phyloP scores from a whole-genome alignment of 768 basidiomycete genomes.

The Hypsizygus marmoreus region DNA sequence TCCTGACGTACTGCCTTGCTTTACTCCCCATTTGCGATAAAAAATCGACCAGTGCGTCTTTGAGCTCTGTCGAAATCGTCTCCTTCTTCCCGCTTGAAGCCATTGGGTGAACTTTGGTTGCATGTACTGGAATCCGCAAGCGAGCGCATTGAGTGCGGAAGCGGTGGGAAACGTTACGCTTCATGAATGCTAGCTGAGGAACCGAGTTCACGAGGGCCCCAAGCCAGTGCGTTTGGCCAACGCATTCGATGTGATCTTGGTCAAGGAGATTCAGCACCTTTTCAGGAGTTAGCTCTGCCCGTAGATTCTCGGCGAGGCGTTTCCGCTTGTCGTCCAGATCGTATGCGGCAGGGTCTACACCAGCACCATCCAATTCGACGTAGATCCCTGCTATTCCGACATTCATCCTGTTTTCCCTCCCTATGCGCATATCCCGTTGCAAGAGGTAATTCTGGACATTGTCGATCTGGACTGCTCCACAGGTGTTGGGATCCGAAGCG shows the following conservation, averaged over 20 bases:
- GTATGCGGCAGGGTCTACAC: not conserved
- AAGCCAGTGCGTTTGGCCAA: not conserved
- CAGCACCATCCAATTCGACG: not conserved
- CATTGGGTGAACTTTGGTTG: conserved; percentile 26
- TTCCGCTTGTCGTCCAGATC: not conserved
- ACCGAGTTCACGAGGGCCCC: not conserved
- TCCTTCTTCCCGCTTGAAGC: conserved; percentile 30
- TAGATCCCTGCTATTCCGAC: conserved; percentile 26
- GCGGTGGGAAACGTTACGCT: conserved; percentile 18
- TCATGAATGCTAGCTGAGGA: conserved; percentile 15
- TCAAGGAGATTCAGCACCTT: not conserved
- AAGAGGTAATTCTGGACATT: conserved; percentile 30
- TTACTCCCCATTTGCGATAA: conserved; percentile 32
- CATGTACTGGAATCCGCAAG: conserved; percentile 6
- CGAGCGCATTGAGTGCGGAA: conserved; percentile 24
- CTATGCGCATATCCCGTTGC: conserved; percentile 30
- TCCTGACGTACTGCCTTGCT: conserved; percentile 16
- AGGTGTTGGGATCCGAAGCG: conserved; percentile 15
- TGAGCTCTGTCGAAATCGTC: conserved; percentile 26
- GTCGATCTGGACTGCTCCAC: conserved; percentile 21
- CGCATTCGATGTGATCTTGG: not conserved
- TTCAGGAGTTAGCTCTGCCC: not conserved
- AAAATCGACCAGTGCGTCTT: conserved; percentile 34
- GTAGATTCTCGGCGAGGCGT: not conserved
- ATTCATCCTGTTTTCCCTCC: conserved; percentile 25